Percentiles rank a stretch among this genome's conserved stretches.
These are phyloP conservation scores for Cicer pinnatifidum DNA, from an alignment of 306 rosid species.

Conservation along the genomic window DNA sequence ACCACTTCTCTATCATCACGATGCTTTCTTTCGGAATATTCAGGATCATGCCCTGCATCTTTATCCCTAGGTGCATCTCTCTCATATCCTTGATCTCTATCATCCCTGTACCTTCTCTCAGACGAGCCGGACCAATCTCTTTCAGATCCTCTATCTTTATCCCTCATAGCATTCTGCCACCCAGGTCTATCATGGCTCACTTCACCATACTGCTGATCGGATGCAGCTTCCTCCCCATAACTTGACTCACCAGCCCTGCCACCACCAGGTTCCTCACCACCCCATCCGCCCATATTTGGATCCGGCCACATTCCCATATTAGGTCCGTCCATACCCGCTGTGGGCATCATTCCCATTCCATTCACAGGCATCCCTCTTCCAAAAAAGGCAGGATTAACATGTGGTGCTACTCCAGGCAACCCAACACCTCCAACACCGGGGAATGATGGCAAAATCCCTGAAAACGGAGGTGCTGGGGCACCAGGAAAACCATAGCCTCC, in stretches of 20 bases:
- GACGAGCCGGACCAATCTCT: constrained; percentile 96
- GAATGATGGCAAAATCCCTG: constrained; percentile 81
- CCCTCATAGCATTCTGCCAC: constrained; percentile 81
- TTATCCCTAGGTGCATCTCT: constrained; percentile 86
- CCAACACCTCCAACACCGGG: constrained; percentile 91
- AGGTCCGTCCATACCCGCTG: constrained; percentile 84
- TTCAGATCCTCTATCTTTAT: constrained; percentile 92
- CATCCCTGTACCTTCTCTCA: constrained; percentile 83
- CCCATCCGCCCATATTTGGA: constrained; percentile 97
- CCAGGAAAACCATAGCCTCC: constrained; percentile 92
- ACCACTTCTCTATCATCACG: constrained; percentile 76
- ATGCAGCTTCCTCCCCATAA: constrained; percentile 96
- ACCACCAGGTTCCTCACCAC: constrained; percentile 82
- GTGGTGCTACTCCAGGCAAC: constrained; percentile 94
- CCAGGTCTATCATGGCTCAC: constrained; percentile 82
- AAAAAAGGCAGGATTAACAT: constrained; percentile 96
- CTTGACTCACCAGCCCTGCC: constrained; percentile 93
- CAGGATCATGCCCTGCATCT: constrained; percentile 68
- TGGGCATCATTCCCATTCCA: constrained; percentile 98
- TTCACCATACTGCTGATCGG: constrained; percentile 92
- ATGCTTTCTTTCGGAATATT: constrained; percentile 76
- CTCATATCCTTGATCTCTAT: constrained; percentile 78
- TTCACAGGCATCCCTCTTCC: constrained; percentile 96
- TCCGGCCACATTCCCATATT: constrained; percentile 99
- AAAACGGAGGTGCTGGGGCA: constrained; percentile 79